Conservation (phyloP, 2,329 filamentous ascomycete species). For the Phaeomoniella chlamydospora region DNA sequence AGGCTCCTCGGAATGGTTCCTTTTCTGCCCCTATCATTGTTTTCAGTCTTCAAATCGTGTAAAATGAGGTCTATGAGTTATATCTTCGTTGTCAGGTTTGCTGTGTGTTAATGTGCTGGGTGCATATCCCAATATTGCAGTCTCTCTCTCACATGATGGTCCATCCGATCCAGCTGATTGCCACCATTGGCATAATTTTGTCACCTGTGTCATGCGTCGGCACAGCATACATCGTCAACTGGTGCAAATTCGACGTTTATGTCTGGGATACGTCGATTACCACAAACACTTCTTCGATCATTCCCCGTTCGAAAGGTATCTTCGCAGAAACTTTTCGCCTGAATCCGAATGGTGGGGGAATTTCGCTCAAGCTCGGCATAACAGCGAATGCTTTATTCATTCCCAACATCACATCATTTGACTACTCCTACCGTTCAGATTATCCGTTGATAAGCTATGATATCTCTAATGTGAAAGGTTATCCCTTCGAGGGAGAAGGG, state of each 20-base stretch:
- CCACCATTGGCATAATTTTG: too few relatives aligned
- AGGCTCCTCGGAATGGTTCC: too few relatives aligned
- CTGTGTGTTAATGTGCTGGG: too few relatives aligned
- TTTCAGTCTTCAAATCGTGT: too few relatives aligned
- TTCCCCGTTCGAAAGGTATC: conserved; percentile 2
- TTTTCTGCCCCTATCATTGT: too few relatives aligned
- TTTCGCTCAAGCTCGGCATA: conserved; percentile 3
- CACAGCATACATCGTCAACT: conserved; percentile 4
- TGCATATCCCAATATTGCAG: too few relatives aligned
- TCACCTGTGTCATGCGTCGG: conserved; percentile 3
- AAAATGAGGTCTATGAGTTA: too few relatives aligned
- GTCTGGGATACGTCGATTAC: conserved; percentile 1
- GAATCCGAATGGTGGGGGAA: conserved; percentile 2
- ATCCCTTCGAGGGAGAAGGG: conserved; percentile 3
- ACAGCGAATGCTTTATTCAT: conserved; percentile 1
- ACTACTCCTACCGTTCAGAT: conserved; percentile 3
- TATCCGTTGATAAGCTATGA: conserved; percentile 2
- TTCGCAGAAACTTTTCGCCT: conserved; percentile 2
- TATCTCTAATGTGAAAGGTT: conserved; percentile 4
- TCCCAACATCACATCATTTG: conserved; percentile 3
- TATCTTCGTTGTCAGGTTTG: too few relatives aligned
- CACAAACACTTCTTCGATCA: background rate
- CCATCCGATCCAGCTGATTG: too few relatives aligned
- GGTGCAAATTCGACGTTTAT: conserved; percentile 3
- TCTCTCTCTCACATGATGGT: too few relatives aligned